These are phyloP conservation scores for Penicillium canescens DNA, from an alignment of 495 filamentous ascomycete genomes.

Conservation along the genomic window DNA sequence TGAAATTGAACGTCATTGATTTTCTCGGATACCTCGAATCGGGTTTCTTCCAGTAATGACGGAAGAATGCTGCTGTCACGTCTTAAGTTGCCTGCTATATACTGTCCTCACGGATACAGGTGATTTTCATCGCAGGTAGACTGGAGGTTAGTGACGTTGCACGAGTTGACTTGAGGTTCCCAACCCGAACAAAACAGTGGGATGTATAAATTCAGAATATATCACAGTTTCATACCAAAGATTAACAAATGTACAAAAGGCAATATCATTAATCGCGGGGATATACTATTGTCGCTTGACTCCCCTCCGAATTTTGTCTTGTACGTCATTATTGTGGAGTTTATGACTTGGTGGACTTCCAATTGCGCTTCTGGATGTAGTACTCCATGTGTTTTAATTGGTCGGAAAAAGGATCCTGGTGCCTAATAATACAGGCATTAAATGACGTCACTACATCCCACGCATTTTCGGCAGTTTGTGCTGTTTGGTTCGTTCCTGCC, in stretches of 20 bases:
- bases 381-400: background rate
- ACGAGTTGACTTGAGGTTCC: too few relatives aligned
- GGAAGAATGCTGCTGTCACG: background rate
- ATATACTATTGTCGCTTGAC: background rate
- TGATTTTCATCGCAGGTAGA: too few relatives aligned
- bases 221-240: too few relatives aligned
- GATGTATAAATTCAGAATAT: too few relatives aligned
- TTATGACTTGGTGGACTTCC: background rate
- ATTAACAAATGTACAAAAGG: too few relatives aligned
- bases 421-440: background rate
- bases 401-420: background rate
- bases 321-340: slow-evolving; percentile 3
- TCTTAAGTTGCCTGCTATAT: background rate
- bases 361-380: background rate
- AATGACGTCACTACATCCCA: background rate
- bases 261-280: background rate
- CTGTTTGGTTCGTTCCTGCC: too few relatives aligned
- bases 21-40: background rate
- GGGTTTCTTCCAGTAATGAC: background rate
- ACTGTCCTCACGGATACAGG: too few relatives aligned
- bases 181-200: too few relatives aligned
- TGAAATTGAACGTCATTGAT: slow-evolving; percentile 12
- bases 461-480: too few relatives aligned
- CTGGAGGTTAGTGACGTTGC: too few relatives aligned
- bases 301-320: background rate